phyloP scores from a whole-genome alignment of 176 grass and related monocot genomes.

The Triticum urartu region DNA sequence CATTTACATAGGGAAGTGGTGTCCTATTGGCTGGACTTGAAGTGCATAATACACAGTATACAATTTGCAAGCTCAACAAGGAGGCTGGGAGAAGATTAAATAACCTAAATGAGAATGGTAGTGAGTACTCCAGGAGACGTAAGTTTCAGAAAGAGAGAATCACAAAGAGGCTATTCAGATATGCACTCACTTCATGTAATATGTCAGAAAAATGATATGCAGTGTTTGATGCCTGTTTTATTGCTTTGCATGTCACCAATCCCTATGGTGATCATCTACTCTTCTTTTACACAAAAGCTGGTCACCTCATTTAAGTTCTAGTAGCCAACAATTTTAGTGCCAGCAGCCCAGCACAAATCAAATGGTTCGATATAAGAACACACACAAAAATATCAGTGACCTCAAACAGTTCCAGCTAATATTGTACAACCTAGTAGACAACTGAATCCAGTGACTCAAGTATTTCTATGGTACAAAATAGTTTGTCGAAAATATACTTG shows the following conservation, averaged over 20 bases:
- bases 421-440: not conserved
- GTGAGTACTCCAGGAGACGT: too few species aligned
- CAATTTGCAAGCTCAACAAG: not conserved
- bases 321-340: not conserved
- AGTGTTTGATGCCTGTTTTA: not conserved
- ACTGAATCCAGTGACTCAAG: not conserved
- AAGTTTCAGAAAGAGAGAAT: not conserved
- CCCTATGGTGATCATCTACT: not conserved
- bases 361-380: not conserved
- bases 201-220: not conserved
- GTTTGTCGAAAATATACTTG: not conserved
- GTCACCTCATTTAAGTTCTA: not conserved
- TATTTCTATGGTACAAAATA: not conserved
- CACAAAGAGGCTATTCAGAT: not conserved
- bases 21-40: not conserved
- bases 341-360: not conserved
- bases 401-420: not conserved
- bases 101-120: not conserved
- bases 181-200: not conserved
- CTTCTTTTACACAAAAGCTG: not conserved
- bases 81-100: not conserved
- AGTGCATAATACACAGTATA: too few species aligned
- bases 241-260: not conserved
- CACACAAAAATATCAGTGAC: not conserved
- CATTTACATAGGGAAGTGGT: too few species aligned